Evolutionary conservation across 306 rosid genomes (phyloP).

Genomic region (Citrullus colocynthis): DNA sequence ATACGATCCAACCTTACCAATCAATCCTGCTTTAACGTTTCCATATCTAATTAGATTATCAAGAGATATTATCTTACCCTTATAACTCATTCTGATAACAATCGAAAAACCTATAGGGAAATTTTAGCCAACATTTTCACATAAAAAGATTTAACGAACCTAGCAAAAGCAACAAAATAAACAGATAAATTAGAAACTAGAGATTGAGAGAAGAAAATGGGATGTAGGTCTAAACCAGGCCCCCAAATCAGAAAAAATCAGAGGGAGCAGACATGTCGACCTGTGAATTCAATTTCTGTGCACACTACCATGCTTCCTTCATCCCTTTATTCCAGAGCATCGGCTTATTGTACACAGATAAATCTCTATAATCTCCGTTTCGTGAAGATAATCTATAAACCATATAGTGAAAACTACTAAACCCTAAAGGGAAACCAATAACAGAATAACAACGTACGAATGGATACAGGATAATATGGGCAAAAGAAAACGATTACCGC

Average conservation of each 20-base stretch:
- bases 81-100: too few relatives aligned
- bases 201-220: not conserved
- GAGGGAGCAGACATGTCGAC: constrained; percentile 83
- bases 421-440: not conserved
- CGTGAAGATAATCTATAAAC: too few relatives aligned
- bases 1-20: not conserved
- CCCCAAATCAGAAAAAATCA: constrained; percentile 67
- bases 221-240: constrained; percentile 88
- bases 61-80: not conserved
- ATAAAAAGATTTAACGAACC: not conserved
- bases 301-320: constrained; percentile 90
- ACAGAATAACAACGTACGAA: too few relatives aligned
- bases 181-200: not conserved
- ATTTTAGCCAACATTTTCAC: not conserved
- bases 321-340: constrained; percentile 61
- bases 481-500: too few relatives aligned
- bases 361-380: not conserved
- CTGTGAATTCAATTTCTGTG: constrained; percentile 50
- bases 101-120: not conserved
- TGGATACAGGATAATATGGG: not conserved
- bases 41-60: not conserved
- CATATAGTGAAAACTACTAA: not conserved
- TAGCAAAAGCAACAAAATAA: not conserved
- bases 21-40: too few relatives aligned
- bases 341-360: constrained; percentile 92